These are phyloP conservation scores for Rhinocladiella mackenziei DNA, from an alignment of 2,329 filamentous ascomycete genomes.

Conservation along the genomic window DNA sequence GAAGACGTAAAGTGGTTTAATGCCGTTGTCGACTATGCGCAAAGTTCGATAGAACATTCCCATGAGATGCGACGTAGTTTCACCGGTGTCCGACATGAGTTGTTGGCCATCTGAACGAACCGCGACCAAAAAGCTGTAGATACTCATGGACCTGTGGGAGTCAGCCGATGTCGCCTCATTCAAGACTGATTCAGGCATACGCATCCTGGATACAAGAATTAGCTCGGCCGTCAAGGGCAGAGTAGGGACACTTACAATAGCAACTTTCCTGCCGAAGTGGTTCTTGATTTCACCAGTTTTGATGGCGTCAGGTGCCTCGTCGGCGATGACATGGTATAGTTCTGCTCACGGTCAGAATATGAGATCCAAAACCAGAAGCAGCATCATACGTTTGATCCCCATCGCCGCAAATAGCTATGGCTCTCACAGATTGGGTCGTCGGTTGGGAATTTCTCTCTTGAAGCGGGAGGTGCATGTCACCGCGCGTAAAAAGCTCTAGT, in stretches of 20 bases:
- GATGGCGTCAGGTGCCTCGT: constrained; percentile 90
- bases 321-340: constrained; percentile 76
- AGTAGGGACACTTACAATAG: constrained; percentile 66
- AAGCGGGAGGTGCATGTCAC: neutral
- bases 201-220: constrained; percentile 40
- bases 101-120: constrained; percentile 96
- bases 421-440: neutral
- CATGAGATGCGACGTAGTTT: constrained; percentile 98
- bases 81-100: constrained; percentile 88
- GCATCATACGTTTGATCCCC: constrained; percentile 50
- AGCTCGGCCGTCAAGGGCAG: neutral
- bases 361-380: neutral
- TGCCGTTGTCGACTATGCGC: constrained; percentile 96
- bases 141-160: constrained; percentile 76
- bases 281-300: constrained; percentile 98
- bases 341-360: constrained; percentile 41
- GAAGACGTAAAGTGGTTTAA: constrained; percentile 97
- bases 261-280: constrained; percentile 96
- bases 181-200: constrained; percentile 31
- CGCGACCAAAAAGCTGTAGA: constrained; percentile 97
- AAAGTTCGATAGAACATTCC: constrained; percentile 99
- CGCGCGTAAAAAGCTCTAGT: constrained; percentile 7
- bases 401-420: constrained; percentile 33
- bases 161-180: constrained; percentile 11
- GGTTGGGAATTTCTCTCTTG: neutral